phyloP scores from a whole-genome alignment of 2,329 filamentous ascomycete genomes.

The Claviceps pazoutovae region DNA sequence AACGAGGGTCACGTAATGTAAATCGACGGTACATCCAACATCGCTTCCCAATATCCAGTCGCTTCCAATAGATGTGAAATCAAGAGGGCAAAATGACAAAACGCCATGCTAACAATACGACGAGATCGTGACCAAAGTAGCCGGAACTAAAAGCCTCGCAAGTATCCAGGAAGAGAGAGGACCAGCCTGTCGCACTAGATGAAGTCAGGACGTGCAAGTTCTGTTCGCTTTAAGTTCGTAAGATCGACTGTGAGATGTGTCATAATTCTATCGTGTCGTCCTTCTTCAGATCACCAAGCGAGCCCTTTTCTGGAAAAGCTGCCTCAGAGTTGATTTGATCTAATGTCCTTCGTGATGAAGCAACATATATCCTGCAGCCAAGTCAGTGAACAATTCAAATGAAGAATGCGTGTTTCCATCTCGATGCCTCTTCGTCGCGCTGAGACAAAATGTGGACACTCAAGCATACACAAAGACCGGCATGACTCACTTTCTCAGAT shows the following conservation, averaged over 20 bases:
- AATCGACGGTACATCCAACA: background rate
- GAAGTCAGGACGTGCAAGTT: background rate
- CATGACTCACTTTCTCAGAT: conserved; percentile 8
- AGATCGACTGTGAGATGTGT: background rate
- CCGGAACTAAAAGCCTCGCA: background rate
- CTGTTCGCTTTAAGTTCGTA: background rate
- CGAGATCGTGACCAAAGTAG: background rate
- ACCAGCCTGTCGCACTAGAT: background rate
- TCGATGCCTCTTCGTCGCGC: too few species aligned
- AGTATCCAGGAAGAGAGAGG: background rate
- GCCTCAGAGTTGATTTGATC: background rate
- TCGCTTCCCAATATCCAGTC: background rate
- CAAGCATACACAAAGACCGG: background rate
- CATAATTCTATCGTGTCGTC: background rate
- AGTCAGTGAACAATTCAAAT: background rate
- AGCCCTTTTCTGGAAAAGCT: conserved; percentile 1
- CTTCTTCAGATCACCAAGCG: background rate
- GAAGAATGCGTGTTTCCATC: background rate
- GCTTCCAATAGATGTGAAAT: background rate
- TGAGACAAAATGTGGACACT: too few species aligned
- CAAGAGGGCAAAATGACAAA: background rate
- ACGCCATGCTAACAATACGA: conserved; percentile 1
- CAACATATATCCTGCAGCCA: conserved; percentile 1
- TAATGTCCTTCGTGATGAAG: background rate
- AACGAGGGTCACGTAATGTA: background rate